Conservation (phyloP, 169 alveolate genomes). For the Plasmodium blacklocki region DNA sequence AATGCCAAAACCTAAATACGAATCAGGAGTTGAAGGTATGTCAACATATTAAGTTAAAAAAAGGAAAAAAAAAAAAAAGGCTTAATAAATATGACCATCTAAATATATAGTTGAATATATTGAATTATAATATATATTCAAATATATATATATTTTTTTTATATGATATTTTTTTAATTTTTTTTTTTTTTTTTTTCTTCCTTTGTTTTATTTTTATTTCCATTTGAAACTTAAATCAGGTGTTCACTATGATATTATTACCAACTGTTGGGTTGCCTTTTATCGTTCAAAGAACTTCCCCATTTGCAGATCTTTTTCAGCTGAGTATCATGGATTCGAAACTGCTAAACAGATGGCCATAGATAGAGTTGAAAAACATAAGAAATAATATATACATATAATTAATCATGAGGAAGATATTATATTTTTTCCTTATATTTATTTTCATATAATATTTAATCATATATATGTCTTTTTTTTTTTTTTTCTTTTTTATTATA, state of each 20-base stretch:
- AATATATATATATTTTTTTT: not conserved
- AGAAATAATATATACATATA: not conserved
- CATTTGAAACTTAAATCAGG: constrained; percentile 9
- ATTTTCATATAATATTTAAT: not conserved
- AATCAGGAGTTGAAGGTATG: constrained; percentile 66
- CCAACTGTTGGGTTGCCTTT: constrained; percentile 70
- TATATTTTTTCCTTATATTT: not conserved
- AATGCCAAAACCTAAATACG: constrained; percentile 38
- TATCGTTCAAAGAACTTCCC: constrained; percentile 64
- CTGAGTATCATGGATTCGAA: constrained; percentile 75
- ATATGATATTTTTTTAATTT: not conserved
- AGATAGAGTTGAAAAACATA: constrained; percentile 36
- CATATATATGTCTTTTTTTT: not conserved
- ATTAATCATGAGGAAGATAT: not conserved
- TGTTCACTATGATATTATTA: constrained; percentile 63
- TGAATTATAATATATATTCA: not conserved
- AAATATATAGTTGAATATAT: no score
- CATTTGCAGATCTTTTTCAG: constrained; percentile 72
- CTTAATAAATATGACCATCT: no score
- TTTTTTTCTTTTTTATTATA: not conserved
- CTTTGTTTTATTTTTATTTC: not conserved
- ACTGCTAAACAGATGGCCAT: constrained; percentile 70
- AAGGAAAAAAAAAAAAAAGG: no score
- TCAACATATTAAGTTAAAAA: no score
- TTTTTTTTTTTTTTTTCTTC: constrained; percentile 4